Conservation (phyloP, 2,329 filamentous ascomycete genomes). For the Epichloe gansuensis region DNA sequence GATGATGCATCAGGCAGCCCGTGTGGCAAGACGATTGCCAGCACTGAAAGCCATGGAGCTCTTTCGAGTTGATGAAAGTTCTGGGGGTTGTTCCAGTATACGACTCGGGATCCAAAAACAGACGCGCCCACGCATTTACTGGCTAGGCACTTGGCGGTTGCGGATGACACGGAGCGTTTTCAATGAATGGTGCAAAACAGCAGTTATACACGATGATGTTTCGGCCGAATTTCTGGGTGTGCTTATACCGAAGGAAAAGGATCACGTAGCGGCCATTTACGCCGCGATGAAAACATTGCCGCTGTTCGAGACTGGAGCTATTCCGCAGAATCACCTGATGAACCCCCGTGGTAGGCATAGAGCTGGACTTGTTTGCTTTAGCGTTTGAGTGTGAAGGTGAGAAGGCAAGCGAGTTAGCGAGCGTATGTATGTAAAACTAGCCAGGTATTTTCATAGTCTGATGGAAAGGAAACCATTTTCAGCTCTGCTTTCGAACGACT, state of each 20-base stretch:
- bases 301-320: background rate
- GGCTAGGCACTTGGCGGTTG: background rate
- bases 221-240: background rate
- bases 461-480: too few species aligned
- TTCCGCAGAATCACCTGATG: background rate
- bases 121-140: background rate
- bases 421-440: too few species aligned
- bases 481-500: too few species aligned
- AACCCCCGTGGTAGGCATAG: background rate
- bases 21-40: background rate
- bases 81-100: background rate
- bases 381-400: background rate
- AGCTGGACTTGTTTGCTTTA: background rate
- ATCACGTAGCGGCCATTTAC: background rate
- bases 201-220: background rate
- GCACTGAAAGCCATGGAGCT: background rate
- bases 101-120: background rate
- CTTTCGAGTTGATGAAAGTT: background rate
- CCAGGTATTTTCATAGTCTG: too few species aligned
- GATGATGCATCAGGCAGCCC: background rate
- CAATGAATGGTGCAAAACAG: background rate
- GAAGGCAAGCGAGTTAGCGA: too few species aligned
- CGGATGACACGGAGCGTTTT: background rate
- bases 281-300: background rate
- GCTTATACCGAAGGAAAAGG: background rate